Evolutionary conservation across 2,329 filamentous ascomycete genomes (phyloP).

Genomic region (Ceratocystis eucalypticola): DNA sequence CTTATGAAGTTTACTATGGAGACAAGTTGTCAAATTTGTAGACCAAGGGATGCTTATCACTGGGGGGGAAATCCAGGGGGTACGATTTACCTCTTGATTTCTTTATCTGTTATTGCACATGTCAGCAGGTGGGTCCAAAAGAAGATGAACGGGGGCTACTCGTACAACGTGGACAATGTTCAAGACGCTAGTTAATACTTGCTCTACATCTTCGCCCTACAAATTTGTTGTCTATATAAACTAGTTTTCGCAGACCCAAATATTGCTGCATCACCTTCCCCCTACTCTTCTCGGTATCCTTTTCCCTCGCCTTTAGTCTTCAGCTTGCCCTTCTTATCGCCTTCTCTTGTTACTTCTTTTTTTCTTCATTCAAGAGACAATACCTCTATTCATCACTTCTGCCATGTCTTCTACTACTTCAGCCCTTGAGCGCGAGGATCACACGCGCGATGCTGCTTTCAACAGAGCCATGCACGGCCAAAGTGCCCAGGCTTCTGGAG

Average conservation of each 20-base stretch:
- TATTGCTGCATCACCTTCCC: not conserved
- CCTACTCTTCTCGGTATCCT: not conserved
- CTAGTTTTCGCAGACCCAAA: not conserved
- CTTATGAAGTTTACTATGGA: not conserved
- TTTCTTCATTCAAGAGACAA: constrained; percentile 17
- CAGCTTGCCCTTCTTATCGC: constrained; percentile 19
- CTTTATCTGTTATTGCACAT: not conserved
- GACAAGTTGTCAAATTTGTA: not conserved
- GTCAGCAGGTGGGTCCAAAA: not conserved
- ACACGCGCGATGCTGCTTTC: constrained; percentile 76
- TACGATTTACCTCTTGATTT: not conserved
- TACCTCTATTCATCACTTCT: constrained; percentile 5
- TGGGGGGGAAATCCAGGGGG: constrained; percentile 9
- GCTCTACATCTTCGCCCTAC: not conserved
- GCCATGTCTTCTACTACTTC: constrained; percentile 18
- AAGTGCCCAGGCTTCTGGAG: constrained; percentile 55
- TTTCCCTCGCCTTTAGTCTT: not conserved
- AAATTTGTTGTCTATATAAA: not conserved
- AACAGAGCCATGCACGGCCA: constrained; percentile 73
- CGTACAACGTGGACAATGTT: constrained; percentile 2
- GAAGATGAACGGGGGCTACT: not conserved
- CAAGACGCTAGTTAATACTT: not conserved
- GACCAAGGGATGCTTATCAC: not conserved
- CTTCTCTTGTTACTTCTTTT: constrained; percentile 5
- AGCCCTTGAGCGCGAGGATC: constrained; percentile 62